These are phyloP conservation scores for Neoascochyta sp. DNA, from an alignment of 2,329 filamentous ascomycete genomes.

Conservation along the genomic window DNA sequence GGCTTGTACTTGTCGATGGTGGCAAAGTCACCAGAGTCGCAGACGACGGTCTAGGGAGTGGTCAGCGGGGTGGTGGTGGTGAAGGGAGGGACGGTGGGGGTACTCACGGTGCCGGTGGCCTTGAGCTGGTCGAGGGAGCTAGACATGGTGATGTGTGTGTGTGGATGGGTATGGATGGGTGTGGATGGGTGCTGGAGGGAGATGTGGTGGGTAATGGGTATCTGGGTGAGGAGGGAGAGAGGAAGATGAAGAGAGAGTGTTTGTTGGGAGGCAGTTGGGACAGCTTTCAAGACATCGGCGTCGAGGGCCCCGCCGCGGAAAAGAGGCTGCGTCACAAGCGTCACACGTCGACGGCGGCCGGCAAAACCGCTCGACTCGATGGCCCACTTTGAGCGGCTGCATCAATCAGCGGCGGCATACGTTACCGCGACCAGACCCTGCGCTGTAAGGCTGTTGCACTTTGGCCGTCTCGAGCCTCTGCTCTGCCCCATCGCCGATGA, in stretches of 20 bases:
- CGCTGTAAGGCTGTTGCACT: constrained; percentile 7
- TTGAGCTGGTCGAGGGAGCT: constrained; percentile 95
- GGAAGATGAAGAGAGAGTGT: constrained; percentile 8
- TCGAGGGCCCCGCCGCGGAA: constrained; percentile 21
- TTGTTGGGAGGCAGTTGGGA: constrained; percentile 19
- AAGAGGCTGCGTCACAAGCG: constrained; percentile 34
- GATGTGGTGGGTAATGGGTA: constrained; percentile 2
- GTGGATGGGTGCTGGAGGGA: constrained; percentile 3
- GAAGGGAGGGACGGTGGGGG: constrained; percentile 17
- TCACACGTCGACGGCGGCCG: constrained; percentile 22
- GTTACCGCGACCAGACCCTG: constrained; percentile 18
- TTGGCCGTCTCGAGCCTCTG: constrained; percentile 11
- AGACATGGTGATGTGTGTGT: constrained; percentile 64
- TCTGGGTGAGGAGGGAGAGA: constrained; percentile 3
- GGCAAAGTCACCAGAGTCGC: constrained; percentile 81
- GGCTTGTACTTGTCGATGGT: constrained; percentile 99
- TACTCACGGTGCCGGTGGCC: constrained; percentile 87
- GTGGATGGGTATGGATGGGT: constrained; percentile 2
- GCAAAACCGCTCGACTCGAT: constrained; percentile 17
- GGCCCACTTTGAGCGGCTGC: constrained; percentile 12
- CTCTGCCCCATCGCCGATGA: constrained; percentile 9
- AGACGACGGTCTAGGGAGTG: constrained; percentile 75
- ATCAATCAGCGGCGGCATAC: constrained; percentile 28
- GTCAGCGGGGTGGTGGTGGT: constrained; percentile 11
- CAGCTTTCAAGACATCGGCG: constrained; percentile 20